A percentile compares a stretch with the other conserved stretches of the same genome.
Conservation (phyloP, 2,329 filamentous ascomycete species). For the Claviceps sp. region DNA sequence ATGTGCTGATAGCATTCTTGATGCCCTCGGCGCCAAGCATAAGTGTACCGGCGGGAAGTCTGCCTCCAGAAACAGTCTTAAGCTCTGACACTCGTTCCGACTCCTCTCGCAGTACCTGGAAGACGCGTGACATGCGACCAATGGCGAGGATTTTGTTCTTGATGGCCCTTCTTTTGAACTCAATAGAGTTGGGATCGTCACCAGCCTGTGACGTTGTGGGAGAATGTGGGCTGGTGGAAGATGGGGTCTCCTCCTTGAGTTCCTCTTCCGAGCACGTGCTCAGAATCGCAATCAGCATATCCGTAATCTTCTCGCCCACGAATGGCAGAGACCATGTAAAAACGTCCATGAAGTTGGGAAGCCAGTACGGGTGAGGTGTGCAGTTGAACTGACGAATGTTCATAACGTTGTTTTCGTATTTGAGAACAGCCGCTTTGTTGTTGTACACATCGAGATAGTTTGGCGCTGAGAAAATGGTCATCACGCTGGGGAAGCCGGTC, state of each 20-base stretch:
- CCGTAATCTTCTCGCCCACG: slow-evolving; percentile 96
- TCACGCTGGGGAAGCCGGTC: slow-evolving; percentile 95
- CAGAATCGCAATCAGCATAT: slow-evolving; percentile 97
- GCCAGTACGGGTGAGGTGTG: slow-evolving; percentile 97
- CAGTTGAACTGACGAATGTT: slow-evolving; percentile 99
- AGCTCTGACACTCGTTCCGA: slow-evolving; percentile 93
- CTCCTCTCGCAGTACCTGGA: slow-evolving; percentile 95
- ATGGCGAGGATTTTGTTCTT: slow-evolving; percentile 99
- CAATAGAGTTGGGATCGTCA: slow-evolving; percentile 70
- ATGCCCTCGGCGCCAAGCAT: slow-evolving; percentile 98
- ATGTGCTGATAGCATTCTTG: slow-evolving; percentile 93
- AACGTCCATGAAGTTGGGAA: slow-evolving; percentile 99
- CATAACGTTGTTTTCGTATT: slow-evolving; percentile 99
- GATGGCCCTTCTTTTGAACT: slow-evolving; percentile 91
- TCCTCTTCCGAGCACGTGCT: slow-evolving; percentile 99
- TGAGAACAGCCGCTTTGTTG: slow-evolving; percentile 97
- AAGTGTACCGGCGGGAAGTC: slow-evolving; percentile 84
- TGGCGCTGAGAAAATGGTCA: slow-evolving; percentile 98
- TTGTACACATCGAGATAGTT: slow-evolving; percentile 99
- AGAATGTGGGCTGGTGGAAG: slow-evolving; percentile 40
- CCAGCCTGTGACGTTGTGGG: slow-evolving; percentile 42
- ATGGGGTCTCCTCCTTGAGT: slow-evolving; percentile 72
- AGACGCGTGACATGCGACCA: slow-evolving; percentile 88
- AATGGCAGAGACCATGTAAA: slow-evolving; percentile 99
- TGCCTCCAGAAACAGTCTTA: slow-evolving; percentile 88